phyloP scores from a whole-genome alignment of 306 rosid species.

The Benincasa hispida region DNA sequence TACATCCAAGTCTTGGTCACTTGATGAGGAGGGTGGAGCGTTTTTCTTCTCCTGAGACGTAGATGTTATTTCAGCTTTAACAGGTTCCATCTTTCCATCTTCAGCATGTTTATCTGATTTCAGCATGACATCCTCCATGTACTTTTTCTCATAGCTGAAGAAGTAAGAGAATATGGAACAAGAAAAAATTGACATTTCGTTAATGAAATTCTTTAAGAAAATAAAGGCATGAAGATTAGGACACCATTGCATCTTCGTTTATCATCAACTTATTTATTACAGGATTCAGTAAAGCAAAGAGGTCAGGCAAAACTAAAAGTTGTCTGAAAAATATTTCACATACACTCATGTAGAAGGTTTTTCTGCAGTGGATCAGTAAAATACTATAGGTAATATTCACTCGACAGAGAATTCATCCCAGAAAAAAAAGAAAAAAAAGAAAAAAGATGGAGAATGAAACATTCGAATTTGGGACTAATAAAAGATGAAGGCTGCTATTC shows the following conservation, averaged over 20 bases:
- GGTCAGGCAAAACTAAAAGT: not conserved
- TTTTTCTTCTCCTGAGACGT: slow-evolving; percentile 27
- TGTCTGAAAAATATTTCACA: not conserved
- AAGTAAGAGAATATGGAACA: not conserved
- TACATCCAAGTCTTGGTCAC: slow-evolving; percentile 53
- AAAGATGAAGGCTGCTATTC: not conserved
- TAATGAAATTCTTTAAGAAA: not conserved
- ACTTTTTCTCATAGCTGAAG: slow-evolving; percentile 44
- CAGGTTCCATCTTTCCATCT: slow-evolving; percentile 25
- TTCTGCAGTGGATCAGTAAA: not conserved
- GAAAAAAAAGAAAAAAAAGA: too few species aligned
- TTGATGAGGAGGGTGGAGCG: slow-evolving; percentile 21
- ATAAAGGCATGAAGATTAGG: not conserved
- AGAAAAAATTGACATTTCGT: not conserved
- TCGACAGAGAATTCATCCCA: too few species aligned
- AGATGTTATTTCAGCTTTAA: slow-evolving; percentile 23
- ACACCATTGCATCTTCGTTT: not conserved
- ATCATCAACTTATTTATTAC: not conserved
- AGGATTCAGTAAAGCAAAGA: not conserved
- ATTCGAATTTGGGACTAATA: not conserved
- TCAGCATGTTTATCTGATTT: slow-evolving; percentile 24
- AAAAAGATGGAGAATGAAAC: not conserved
- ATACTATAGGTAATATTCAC: not conserved
- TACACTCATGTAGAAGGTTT: not conserved
- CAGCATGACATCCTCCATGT: slow-evolving; percentile 28